These are phyloP conservation scores for Exophiala xenobiotica DNA, from an alignment of 2,329 filamentous ascomycete genomes.

Conservation along the genomic window DNA sequence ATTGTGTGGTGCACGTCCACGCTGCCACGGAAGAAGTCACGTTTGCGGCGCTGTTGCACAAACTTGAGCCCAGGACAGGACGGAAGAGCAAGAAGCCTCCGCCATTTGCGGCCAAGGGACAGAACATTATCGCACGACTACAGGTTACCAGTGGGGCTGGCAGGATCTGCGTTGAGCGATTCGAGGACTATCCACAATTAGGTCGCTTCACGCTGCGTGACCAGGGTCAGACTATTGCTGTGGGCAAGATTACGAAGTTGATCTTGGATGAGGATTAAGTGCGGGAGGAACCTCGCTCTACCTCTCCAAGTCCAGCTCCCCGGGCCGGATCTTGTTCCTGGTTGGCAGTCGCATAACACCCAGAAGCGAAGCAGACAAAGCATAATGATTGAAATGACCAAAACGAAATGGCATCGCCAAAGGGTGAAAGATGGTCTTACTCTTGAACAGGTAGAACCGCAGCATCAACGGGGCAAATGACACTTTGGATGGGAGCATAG, in stretches of 20 bases:
- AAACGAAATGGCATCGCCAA: neutral
- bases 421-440: neutral
- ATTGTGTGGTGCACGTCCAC: constrained; percentile 96
- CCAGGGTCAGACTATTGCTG: constrained; percentile 98
- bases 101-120: constrained; percentile 76
- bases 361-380: no score
- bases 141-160: constrained; percentile 83
- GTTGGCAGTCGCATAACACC: no score
- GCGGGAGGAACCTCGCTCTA: no score
- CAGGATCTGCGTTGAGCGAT: constrained; percentile 86
- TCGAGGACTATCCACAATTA: constrained; percentile 94
- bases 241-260: constrained; percentile 97
- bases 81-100: constrained; percentile 92
- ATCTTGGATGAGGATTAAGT: constrained; percentile 49
- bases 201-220: constrained; percentile 88
- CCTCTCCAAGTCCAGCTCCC: no score
- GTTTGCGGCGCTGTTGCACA: constrained; percentile 83
- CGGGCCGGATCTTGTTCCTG: no score
- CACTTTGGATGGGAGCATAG: no score
- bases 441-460: neutral
- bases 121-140: constrained; percentile 87
- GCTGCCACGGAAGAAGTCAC: constrained; percentile 97
- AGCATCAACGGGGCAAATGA: no score
- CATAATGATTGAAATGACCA: neutral
- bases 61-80: constrained; percentile 89